These are phyloP conservation scores for Monarda citriodora DNA, from an alignment of 305 asterid species.

Conservation along the genomic window DNA sequence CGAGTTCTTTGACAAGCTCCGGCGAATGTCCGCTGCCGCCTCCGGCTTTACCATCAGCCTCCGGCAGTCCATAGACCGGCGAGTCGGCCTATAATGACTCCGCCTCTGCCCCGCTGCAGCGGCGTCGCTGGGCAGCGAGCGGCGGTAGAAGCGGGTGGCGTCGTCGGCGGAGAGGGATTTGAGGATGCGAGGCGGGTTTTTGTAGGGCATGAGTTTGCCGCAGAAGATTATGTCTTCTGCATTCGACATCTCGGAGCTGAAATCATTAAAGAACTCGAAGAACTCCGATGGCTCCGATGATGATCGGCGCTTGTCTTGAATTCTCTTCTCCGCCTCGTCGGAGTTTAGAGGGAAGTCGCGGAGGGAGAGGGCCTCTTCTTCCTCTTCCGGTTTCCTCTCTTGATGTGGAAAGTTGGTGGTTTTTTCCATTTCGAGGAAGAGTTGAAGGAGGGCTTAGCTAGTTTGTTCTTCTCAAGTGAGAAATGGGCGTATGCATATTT, in stretches of 20 bases:
- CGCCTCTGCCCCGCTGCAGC: constrained; percentile 17
- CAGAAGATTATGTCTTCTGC: constrained; percentile 77
- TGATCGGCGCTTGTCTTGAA: constrained; percentile 30
- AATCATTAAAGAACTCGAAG: constrained; percentile 63
- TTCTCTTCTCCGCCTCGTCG: constrained; percentile 1
- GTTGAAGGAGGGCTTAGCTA: neutral
- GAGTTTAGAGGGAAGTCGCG: no score
- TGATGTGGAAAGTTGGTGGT: neutral
- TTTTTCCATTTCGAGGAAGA: constrained; percentile 21
- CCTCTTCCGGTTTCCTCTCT: constrained; percentile 19
- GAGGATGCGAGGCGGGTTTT: constrained; percentile 17
- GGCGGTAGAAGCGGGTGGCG: constrained; percentile 22
- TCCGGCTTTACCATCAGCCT: constrained; percentile 4
- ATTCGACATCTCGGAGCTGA: constrained; percentile 43
- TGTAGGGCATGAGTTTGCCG: constrained; percentile 59
- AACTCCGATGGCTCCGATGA: constrained; percentile 45
- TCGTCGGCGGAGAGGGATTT: constrained; percentile 27
- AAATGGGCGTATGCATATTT: neutral
- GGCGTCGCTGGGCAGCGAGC: constrained; percentile 15
- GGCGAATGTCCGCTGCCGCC: constrained; percentile 17
- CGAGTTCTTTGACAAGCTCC: constrained; percentile 33
- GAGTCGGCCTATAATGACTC: neutral
- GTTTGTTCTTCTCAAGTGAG: no score
- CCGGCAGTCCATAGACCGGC: constrained; percentile 30
- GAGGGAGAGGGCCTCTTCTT: constrained; percentile 22